Base-by-base conservation (phyloP, 331 rosid genomes). In the Quercus phellos region DNA sequence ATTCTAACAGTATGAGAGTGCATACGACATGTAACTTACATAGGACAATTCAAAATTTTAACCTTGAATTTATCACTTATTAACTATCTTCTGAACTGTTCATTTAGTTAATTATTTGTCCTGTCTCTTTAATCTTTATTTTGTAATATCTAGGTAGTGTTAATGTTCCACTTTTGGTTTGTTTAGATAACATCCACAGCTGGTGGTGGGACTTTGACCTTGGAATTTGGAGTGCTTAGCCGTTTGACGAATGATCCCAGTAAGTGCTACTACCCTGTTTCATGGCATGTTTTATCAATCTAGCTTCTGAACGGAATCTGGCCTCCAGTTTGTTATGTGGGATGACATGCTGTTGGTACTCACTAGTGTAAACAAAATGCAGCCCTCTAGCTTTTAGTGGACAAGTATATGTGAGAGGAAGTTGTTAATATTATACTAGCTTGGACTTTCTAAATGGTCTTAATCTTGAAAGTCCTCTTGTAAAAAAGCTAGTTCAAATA, bases 201-300 rank as follows among this genome's bases (percentile, higher is more conserved):
- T n/a, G 97, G 99, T 80, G 99, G 99, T 69, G 99, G 99, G 74
- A 94, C 99, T 75, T 84, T 94, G 85, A 94, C 97, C 79, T 90
- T 94, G 88, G 99, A 94, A 82, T 94, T 94, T 82, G 99, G 99
- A 76, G 88, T 94, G 81, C 87, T 94, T 73, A 94, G 99, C 81
- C 98, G 92, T 51, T 88, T 94, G 90, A 92, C 95, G 8, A 87
- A 90, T 85, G 91, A 94, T 85, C 94, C 96, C 58, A 88, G 99
- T 94, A 85, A 86, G 97, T 80, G 46, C 78, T 55, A 55, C 82
- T 78, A 55, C 68, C 54, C 17, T 46, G 17, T 46, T 46, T 46
- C 53, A 46, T 13, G 17, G 53, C 53, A 46, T 46, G 53, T 46
- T 74, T 79, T 78, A 51, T 76, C 66, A 69, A 16, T 72, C 69